A percentile compares a stretch with the other conserved stretches of the same genome.
Evolutionary conservation across 495 filamentous ascomycete genomes (phyloP).

Genomic region (Penicillium nucicola): DNA sequence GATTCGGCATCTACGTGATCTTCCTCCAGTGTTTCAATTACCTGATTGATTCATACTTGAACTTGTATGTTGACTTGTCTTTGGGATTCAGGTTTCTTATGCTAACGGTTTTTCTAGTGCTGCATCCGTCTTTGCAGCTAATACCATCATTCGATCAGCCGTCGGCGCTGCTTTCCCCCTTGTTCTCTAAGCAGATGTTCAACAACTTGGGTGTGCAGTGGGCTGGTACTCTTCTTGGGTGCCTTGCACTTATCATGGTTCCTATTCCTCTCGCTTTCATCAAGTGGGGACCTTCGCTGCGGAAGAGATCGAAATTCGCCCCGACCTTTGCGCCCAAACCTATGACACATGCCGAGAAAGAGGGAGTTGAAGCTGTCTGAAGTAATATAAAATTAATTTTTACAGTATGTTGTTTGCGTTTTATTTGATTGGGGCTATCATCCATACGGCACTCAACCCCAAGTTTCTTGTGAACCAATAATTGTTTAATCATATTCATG

Average conservation of each 20-base stretch:
- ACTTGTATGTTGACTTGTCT: slow-evolving; percentile 57
- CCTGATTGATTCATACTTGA: slow-evolving; percentile 45
- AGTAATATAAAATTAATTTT: background rate
- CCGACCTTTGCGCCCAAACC: slow-evolving; percentile 6
- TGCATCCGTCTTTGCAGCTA: slow-evolving; percentile 89
- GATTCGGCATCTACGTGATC: slow-evolving; percentile 36
- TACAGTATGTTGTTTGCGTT: background rate
- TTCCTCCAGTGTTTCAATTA: slow-evolving; percentile 42
- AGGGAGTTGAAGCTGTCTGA: slow-evolving; percentile 8
- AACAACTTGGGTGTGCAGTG: slow-evolving; percentile 72
- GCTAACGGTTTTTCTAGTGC: slow-evolving; percentile 43
- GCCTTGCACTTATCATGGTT: slow-evolving; percentile 63
- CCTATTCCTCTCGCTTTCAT: slow-evolving; percentile 61
- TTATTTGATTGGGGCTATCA: too few species aligned
- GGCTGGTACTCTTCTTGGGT: slow-evolving; percentile 74
- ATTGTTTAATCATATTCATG: too few species aligned
- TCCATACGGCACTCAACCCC: too few species aligned
- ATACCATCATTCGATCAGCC: slow-evolving; percentile 79
- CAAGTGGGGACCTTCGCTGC: slow-evolving; percentile 29
- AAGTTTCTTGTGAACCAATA: too few species aligned
- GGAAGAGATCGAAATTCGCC: slow-evolving; percentile 36
- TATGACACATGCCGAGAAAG: background rate
- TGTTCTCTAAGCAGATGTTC: slow-evolving; percentile 82
- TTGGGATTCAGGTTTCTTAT: background rate
- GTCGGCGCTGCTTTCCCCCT: slow-evolving; percentile 79